A percentile compares a stretch with the other conserved stretches of the same genome.
Conservation (phyloP, 139 green algal species). For the Chlorella sorokiniana region DNA sequence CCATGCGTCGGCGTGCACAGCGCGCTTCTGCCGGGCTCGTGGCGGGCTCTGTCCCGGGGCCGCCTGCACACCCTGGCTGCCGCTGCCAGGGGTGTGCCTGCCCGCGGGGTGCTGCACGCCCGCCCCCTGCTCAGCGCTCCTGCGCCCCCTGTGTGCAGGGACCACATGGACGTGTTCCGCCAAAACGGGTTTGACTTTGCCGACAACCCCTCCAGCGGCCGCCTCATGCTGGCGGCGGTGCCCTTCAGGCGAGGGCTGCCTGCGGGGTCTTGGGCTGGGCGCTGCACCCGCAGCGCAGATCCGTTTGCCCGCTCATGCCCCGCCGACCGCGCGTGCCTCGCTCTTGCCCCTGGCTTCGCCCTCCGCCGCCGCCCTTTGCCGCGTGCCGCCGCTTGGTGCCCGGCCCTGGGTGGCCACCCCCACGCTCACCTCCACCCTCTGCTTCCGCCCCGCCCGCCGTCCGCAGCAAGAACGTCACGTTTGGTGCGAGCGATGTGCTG, state of each 20-base stretch:
- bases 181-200: constrained; percentile 93
- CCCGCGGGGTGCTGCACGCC: too few species aligned
- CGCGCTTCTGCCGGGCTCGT: too few species aligned
- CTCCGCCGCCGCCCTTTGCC: background rate
- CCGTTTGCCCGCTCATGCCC: background rate
- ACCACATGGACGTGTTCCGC: constrained; percentile 76
- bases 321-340: background rate
- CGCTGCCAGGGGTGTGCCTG: too few species aligned
- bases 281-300: too few species aligned
- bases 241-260: constrained; percentile 56
- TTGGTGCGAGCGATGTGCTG: constrained; percentile 68
- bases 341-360: background rate
- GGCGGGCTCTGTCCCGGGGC: too few species aligned
- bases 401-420: background rate
- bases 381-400: background rate
- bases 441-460: background rate
- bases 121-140: too few species aligned
- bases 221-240: constrained; percentile 59
- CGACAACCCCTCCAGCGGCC: constrained; percentile 52
- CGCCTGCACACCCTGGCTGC: too few species aligned
- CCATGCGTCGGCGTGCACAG: too few species aligned
- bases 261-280: background rate
- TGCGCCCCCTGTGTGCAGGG: too few species aligned
- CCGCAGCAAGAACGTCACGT: constrained; percentile 65
- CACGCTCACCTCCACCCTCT: background rate